These are phyloP conservation scores for Rhodotorula paludigena DNA, from an alignment of 768 basidiomycete genomes.

Conservation along the genomic window DNA sequence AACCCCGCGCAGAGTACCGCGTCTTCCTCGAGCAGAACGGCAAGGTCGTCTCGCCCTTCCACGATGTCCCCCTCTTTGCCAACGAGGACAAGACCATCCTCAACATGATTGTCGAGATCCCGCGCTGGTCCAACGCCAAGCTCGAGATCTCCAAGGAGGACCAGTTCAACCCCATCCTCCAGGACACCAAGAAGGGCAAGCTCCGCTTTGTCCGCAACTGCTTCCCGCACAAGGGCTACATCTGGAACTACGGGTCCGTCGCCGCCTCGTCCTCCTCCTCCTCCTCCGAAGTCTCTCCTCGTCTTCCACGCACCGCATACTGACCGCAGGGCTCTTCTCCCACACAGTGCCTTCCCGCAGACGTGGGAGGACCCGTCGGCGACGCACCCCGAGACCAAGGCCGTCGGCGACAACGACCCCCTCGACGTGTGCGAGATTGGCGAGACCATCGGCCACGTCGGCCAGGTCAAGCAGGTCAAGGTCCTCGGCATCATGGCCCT, in stretches of 20 bases:
- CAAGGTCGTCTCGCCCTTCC: slow-evolving; percentile 76
- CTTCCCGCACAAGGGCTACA: slow-evolving; percentile 98
- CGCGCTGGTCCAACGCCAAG: slow-evolving; percentile 99
- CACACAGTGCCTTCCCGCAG: slow-evolving; percentile 94
- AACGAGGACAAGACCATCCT: slow-evolving; percentile 90
- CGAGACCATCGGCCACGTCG: slow-evolving; percentile 92
- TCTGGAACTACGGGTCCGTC: slow-evolving; percentile 80
- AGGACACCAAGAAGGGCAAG: slow-evolving; percentile 95
- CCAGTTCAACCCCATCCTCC: slow-evolving; percentile 99
- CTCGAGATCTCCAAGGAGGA: slow-evolving; percentile 99
- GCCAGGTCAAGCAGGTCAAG: slow-evolving; percentile 99
- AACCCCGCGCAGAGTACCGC: slow-evolving; percentile 67
- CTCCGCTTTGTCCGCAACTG: slow-evolving; percentile 98
- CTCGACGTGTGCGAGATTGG: slow-evolving; percentile 99
- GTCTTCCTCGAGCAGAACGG: slow-evolving; percentile 88
- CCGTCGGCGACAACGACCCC: slow-evolving; percentile 97
- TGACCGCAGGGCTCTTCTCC: too few relatives aligned
- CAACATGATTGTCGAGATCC: slow-evolving; percentile 97
- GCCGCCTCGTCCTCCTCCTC: not conserved
- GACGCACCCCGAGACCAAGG: slow-evolving; percentile 92
- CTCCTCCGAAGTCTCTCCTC: not conserved
- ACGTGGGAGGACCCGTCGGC: slow-evolving; percentile 95
- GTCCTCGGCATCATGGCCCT: slow-evolving; percentile 99
- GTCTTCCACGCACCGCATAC: not conserved
- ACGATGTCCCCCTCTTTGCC: slow-evolving; percentile 94